Percentiles rank a stretch among this genome's conserved stretches.
Conservation (phyloP, 805 yeast species). For the Saccharomycopsis vini region DNA sequence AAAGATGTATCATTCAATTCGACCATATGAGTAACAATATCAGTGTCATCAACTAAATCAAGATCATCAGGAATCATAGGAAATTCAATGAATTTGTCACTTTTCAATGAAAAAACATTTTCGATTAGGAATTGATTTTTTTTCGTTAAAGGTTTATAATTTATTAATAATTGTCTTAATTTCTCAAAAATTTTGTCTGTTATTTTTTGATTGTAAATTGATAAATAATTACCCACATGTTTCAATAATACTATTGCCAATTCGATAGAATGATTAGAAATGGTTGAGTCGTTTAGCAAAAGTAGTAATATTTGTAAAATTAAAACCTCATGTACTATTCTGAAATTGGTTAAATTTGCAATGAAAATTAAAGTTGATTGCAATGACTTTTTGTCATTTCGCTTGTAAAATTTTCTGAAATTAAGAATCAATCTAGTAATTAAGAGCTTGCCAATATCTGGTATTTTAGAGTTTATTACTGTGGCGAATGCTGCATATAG, state of each 20-base stretch:
- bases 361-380: conserved; percentile 40
- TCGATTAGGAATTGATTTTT: conserved; percentile 41
- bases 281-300: conserved; percentile 34
- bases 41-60: conserved; percentile 59
- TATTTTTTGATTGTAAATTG: conserved; percentile 34
- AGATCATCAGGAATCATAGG: conserved; percentile 34
- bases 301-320: conserved; percentile 44
- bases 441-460: conserved; percentile 56
- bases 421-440: conserved; percentile 44
- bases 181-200: conserved; percentile 42
- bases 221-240: conserved; percentile 44
- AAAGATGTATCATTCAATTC: conserved; percentile 42
- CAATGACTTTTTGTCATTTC: conserved; percentile 37
- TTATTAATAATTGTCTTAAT: conserved; percentile 42
- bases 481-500: conserved; percentile 51
- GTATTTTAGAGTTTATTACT: conserved; percentile 56
- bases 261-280: conserved; percentile 47
- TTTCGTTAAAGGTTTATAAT: conserved; percentile 25
- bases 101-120: conserved; percentile 41
- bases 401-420: conserved; percentile 46
- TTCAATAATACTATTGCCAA: conserved; percentile 43
- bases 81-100: conserved; percentile 32
- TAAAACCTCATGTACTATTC: conserved; percentile 47
- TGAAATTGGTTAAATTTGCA: conserved; percentile 54
- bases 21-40: conserved; percentile 45